A percentile compares a stretch with the other conserved stretches of the same genome.
Conservation (phyloP, 495 filamentous ascomycete genomes). For the Penicillium flavigenum region DNA sequence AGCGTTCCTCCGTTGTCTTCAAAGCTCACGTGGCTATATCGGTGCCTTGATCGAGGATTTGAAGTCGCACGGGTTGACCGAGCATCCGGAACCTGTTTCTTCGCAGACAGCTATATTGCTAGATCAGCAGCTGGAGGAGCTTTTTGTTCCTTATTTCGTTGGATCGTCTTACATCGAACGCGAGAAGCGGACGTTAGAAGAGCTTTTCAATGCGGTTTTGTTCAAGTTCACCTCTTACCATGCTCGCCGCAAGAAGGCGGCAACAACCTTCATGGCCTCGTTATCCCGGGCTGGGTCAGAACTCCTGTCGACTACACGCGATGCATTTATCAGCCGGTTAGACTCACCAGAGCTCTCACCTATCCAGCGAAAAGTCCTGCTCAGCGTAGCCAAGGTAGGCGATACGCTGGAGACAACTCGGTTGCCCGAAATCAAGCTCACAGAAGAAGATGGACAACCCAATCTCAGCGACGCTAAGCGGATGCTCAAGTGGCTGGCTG, state of each 20-base stretch:
- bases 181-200: constrained; percentile 85
- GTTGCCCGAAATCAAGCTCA: constrained; percentile 75
- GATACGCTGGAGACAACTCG: constrained; percentile 52
- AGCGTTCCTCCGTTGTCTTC: constrained; percentile 86
- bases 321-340: constrained; percentile 76
- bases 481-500: constrained; percentile 97
- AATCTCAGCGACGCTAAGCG: constrained; percentile 84
- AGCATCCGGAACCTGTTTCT: constrained; percentile 88
- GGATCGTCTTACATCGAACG: constrained; percentile 95
- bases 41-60: constrained; percentile 83
- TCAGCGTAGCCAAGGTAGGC: constrained; percentile 73
- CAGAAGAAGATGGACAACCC: constrained; percentile 81
- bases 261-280: constrained; percentile 84
- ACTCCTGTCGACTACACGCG: constrained; percentile 72
- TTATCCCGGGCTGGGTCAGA: constrained; percentile 84
- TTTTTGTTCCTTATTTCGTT: constrained; percentile 94
- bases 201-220: constrained; percentile 85
- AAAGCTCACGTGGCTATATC: constrained; percentile 85
- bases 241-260: constrained; percentile 79
- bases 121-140: constrained; percentile 93
- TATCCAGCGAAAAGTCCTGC: constrained; percentile 81
- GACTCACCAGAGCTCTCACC: constrained; percentile 81
- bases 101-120: constrained; percentile 80
- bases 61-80: constrained; percentile 91
- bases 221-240: constrained; percentile 97